Base-by-base conservation (phyloP, 2,329 filamentous ascomycete genomes). In the Scortechinia acanthostroma region DNA sequence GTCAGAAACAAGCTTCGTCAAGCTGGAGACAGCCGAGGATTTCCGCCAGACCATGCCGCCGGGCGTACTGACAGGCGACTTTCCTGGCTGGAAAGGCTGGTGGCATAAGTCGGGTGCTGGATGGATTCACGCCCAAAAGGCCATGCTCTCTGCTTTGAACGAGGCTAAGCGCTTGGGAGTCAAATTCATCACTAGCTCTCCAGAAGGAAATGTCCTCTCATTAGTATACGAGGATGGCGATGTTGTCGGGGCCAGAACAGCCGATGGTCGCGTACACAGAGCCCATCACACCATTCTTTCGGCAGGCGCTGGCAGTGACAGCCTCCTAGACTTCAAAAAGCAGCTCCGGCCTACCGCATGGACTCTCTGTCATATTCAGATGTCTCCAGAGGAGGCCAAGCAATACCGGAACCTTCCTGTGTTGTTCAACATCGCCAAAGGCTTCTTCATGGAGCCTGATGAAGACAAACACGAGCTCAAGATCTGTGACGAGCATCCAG, bases 401-500 rank as follows among this genome's bases (percentile, higher is more conserved):
- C 42, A 56, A 1, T 76, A 70, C 50, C 64, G 58, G 35, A 55
- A 69, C 21, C 53, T 76, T 0, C 73, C 72, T 0, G 69, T 76
- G 46, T 64, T 57, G 46, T 70, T 66, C 51, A 66, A 66, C 40
- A 60, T 66, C n/a, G 67, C 70, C 44, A 53, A 60, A 16, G 68
- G 67, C 4, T 71, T 71, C 53, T 70, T 70, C 53, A 65, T 70
- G 50, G 65, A 69, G 44, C 66, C 66, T 1, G 67, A 70, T 40
- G 67, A 63, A 25, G 66, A 69, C 30, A 63, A 58, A 2, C 59
- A 63, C 37, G 63, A 72, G 47, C 57, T 73, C 15, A 73, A 73
- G 50, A 61, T 74, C 42, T 71, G 76, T 53, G 74, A 79, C 49
- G 73, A 78, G 50, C 74, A 77, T 47, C 74, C 74, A 0, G 74